phyloP scores from a whole-genome alignment of 1,284 basidiomycete species.

The Coniferiporia sulphurascens region DNA sequence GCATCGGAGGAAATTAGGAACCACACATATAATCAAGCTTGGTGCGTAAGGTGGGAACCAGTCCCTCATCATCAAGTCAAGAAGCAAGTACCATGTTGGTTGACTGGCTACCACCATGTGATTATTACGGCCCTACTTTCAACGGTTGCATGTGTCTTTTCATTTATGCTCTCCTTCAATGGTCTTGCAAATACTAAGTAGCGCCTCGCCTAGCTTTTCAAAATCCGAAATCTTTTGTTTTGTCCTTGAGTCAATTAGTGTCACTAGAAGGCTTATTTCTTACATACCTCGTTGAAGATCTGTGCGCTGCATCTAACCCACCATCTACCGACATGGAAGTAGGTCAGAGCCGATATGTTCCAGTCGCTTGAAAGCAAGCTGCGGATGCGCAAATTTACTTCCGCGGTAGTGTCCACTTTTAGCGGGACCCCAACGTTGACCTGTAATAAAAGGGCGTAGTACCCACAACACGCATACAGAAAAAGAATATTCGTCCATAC shows the following conservation, averaged over 20 bases:
- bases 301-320: conserved; percentile 71
- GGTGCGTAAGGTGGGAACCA: too few relatives aligned
- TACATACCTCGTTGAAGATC: conserved; percentile 67
- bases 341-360: conserved; percentile 41
- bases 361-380: conserved; percentile 37
- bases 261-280: neutral
- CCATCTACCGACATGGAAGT: conserved; percentile 59
- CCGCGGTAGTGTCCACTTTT: conserved; percentile 24
- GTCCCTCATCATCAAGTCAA: too few relatives aligned
- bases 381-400: conserved; percentile 33
- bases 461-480: neutral
- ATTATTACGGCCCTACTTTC: too few relatives aligned
- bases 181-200: conserved; percentile 35
- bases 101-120: too few relatives aligned
- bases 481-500: conserved; percentile 32
- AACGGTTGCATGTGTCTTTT: neutral
- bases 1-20: too few relatives aligned
- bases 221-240: conserved; percentile 46
- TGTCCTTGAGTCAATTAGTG: neutral
- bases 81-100: too few relatives aligned
- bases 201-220: conserved; percentile 40
- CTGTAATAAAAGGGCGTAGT: conserved; percentile 24
- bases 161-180: conserved; percentile 17
- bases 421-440: conserved; percentile 56
- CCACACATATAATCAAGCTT: too few relatives aligned